phyloP scores from a whole-genome alignment of 2,329 filamentous ascomycete genomes.

The Colletotrichum endophyticum region DNA sequence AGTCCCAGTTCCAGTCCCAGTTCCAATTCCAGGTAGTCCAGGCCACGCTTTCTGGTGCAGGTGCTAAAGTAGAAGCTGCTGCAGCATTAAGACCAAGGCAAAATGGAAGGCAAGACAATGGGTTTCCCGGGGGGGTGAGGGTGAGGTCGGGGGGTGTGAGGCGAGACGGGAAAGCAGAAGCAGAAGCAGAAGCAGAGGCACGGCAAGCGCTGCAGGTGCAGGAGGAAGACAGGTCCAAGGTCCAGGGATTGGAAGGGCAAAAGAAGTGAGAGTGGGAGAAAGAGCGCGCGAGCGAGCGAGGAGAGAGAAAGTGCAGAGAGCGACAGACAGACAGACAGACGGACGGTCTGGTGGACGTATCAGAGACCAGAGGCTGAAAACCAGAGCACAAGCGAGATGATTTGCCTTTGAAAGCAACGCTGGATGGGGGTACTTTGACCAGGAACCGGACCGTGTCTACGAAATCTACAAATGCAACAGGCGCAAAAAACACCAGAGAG shows the following conservation, averaged over 20 bases:
- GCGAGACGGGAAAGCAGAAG: not conserved
- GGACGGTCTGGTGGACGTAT: conserved; percentile 16
- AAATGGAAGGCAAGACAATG: not conserved
- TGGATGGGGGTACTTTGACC: conserved; percentile 31
- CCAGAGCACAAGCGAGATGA: conserved; percentile 56
- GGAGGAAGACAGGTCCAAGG: not conserved
- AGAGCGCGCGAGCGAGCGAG: not conserved
- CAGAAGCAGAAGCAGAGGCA: not conserved
- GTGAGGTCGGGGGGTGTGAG: not conserved
- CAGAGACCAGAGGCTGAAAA: conserved; percentile 48
- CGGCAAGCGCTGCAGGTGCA: not conserved
- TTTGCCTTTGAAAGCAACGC: conserved; percentile 48
- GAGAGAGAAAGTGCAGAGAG: not conserved
- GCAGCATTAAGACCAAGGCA: not conserved
- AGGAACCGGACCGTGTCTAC: conserved; percentile 26
- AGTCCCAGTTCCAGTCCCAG: not conserved
- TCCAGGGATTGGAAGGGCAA: not conserved
- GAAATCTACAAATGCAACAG: conserved; percentile 13
- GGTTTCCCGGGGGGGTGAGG: not conserved
- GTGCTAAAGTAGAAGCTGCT: not conserved
- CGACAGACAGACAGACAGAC: conserved; percentile 16
- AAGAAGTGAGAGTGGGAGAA: not conserved
- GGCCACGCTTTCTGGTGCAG: not conserved
- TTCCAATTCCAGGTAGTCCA: not conserved
- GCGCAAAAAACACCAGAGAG: not conserved